Evolutionary conservation across 2,329 filamentous ascomycete species (phyloP).

Genomic region (Raffaelea deltoideospora): DNA sequence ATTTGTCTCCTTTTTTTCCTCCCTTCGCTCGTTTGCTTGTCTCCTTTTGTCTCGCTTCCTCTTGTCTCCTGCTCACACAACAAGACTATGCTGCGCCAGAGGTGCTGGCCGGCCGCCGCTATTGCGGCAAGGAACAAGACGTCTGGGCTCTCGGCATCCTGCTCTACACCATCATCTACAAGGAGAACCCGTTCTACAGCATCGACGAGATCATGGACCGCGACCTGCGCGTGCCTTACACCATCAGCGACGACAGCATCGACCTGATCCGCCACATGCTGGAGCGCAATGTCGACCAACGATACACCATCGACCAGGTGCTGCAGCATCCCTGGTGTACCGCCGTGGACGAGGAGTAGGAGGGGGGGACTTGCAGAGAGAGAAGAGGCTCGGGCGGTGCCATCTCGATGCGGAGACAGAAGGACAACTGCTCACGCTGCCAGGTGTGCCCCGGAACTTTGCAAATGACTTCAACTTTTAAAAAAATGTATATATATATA

Average conservation of each 20-base stretch:
- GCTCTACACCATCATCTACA: slow-evolving; percentile 97
- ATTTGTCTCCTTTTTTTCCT: not conserved
- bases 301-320: slow-evolving; percentile 78
- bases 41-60: not conserved
- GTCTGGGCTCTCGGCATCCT: slow-evolving; percentile 96
- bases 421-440: no score
- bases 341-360: not conserved
- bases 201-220: slow-evolving; percentile 99
- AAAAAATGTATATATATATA: no score
- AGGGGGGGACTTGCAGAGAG: no score
- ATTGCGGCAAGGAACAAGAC: slow-evolving; percentile 92
- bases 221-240: slow-evolving; percentile 78
- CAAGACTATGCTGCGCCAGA: slow-evolving; percentile 97
- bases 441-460: no score
- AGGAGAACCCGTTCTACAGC: slow-evolving; percentile 98
- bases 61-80: not conserved
- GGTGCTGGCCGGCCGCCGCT: slow-evolving; percentile 81
- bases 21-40: not conserved
- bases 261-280: slow-evolving; percentile 86
- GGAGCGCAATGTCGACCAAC: slow-evolving; percentile 68
- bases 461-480: no score
- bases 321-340: slow-evolving; percentile 72
- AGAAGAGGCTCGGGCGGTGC: no score
- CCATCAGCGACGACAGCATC: slow-evolving; percentile 82
- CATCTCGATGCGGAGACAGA: no score